phyloP scores from a whole-genome alignment of 1,284 basidiomycete species.

The Cystobasidium sp. region DNA sequence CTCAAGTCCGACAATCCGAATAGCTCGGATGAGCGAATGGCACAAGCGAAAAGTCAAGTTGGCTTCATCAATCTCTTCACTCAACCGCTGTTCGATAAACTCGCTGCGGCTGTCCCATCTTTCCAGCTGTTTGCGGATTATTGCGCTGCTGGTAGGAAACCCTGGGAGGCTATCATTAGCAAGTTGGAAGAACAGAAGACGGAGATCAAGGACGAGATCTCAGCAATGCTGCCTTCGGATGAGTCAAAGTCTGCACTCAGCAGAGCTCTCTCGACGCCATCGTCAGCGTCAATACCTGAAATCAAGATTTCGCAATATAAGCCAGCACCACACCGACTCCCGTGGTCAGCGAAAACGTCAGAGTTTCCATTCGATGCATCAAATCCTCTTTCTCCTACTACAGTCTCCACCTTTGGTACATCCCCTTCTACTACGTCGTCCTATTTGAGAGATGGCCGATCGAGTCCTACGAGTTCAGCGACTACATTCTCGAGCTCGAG shows the following conservation, averaged over 20 bases:
- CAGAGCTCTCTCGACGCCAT: not conserved
- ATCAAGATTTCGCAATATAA: not conserved
- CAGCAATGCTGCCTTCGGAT: not conserved
- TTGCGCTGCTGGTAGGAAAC: conserved; percentile 48
- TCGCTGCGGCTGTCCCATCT: conserved; percentile 69
- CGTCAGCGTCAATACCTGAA: not conserved
- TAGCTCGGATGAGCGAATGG: conserved; percentile 60
- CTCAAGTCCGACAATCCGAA: conserved; percentile 49
- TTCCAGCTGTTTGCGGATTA: conserved; percentile 51
- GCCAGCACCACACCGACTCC: conserved; percentile 17
- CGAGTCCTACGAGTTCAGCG: conserved; percentile 20
- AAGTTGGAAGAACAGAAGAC: conserved; percentile 2
- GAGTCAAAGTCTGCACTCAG: not conserved
- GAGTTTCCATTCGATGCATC: conserved; percentile 8
- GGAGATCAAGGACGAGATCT: not conserved
- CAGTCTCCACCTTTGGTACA: conserved; percentile 5
- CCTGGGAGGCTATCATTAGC: conserved; percentile 52
- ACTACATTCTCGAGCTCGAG: conserved; percentile 11
- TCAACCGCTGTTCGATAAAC: conserved; percentile 77
- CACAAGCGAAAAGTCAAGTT: conserved; percentile 82
- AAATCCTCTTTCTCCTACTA: not conserved
- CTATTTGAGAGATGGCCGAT: conserved; percentile 15
- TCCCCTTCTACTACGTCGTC: conserved; percentile 24
- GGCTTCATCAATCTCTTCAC: conserved; percentile 83
- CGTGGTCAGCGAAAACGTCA: not conserved